A percentile compares a stretch with the other conserved stretches of the same genome.
phyloP scores from a whole-genome alignment of 176 grass and related monocot genomes.

The Themeda triandra region DNA sequence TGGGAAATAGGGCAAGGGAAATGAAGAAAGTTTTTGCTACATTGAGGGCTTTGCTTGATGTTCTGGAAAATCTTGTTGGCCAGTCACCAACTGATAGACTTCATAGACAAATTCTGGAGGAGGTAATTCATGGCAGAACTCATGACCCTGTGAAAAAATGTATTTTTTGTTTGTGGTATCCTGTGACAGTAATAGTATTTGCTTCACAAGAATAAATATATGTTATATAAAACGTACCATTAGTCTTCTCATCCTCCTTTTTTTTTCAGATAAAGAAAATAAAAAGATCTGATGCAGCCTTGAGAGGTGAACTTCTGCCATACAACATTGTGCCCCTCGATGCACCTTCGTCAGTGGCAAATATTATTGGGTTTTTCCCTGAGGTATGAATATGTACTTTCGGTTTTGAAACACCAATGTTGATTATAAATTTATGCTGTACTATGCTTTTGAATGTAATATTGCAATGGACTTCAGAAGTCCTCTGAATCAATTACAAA shows the following conservation, averaged over 20 bases:
- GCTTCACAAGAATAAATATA: neutral
- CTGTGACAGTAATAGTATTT: neutral
- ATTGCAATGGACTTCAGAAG: neutral
- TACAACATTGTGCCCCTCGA: constrained; percentile 98
- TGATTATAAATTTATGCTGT: neutral
- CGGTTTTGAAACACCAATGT: neutral
- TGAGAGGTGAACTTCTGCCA: constrained; percentile 75
- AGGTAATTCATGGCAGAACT: constrained; percentile 48
- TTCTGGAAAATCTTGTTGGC: constrained; percentile 68
- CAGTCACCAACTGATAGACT: constrained; percentile 57
- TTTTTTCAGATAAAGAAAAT: constrained; percentile 72
- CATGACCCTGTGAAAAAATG: neutral
- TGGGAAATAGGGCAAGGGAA: constrained; percentile 53
- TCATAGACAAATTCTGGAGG: constrained; percentile 73
- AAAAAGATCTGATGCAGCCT: constrained; percentile 67
- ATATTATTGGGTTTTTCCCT: constrained; percentile 82
- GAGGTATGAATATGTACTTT: constrained; percentile 50
- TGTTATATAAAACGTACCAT: neutral
- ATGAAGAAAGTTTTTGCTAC: constrained; percentile 93
- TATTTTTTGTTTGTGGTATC: neutral
- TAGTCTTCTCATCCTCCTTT: constrained; percentile 15
- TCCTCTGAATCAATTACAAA: neutral
- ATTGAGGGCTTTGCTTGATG: constrained; percentile 86
- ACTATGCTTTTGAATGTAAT: neutral
- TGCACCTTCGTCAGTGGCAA: constrained; percentile 69